Evolutionary conservation across 1,139 yeast genomes (phyloP).

Genomic region (Kurtzmaniella quercitrusa): DNA sequence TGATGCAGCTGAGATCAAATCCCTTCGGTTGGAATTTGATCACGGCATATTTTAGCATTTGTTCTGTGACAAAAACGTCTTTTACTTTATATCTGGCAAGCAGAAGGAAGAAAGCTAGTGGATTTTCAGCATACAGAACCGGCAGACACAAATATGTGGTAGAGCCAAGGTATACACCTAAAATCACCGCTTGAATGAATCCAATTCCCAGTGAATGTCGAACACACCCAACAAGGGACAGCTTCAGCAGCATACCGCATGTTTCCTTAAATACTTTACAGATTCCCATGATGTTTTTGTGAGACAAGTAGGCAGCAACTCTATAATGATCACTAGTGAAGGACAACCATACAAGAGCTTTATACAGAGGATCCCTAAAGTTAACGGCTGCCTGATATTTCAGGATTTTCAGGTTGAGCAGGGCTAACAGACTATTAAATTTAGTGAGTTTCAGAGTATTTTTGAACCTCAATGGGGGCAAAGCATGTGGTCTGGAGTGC

Average conservation of each 20-base stretch:
- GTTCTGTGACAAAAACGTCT: constrained; percentile 82
- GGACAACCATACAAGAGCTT: constrained; percentile 60
- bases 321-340: constrained; percentile 74
- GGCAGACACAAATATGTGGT: constrained; percentile 81
- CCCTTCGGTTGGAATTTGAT: constrained; percentile 62
- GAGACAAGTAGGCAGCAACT: constrained; percentile 61
- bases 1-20: constrained; percentile 57
- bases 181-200: constrained; percentile 71
- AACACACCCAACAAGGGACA: constrained; percentile 81
- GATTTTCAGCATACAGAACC: constrained; percentile 71
- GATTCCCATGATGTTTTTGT: constrained; percentile 63
- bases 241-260: constrained; percentile 69
- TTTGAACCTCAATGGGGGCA: constrained; percentile 44
- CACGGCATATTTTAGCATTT: constrained; percentile 76
- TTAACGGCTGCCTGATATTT: constrained; percentile 42
- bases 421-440: constrained; percentile 42
- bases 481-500: constrained; percentile 23
- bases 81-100: constrained; percentile 76
- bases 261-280: constrained; percentile 92
- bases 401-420: constrained; percentile 41
- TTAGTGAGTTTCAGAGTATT: constrained; percentile 67
- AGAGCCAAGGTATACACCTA: constrained; percentile 86
- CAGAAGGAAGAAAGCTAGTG: constrained; percentile 67
- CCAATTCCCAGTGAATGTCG: constrained; percentile 85
- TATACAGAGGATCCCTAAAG: constrained; percentile 38